Evolutionary conservation across 83 land plant genomes (phyloP).

Genomic region (Picea engelmannii): DNA sequence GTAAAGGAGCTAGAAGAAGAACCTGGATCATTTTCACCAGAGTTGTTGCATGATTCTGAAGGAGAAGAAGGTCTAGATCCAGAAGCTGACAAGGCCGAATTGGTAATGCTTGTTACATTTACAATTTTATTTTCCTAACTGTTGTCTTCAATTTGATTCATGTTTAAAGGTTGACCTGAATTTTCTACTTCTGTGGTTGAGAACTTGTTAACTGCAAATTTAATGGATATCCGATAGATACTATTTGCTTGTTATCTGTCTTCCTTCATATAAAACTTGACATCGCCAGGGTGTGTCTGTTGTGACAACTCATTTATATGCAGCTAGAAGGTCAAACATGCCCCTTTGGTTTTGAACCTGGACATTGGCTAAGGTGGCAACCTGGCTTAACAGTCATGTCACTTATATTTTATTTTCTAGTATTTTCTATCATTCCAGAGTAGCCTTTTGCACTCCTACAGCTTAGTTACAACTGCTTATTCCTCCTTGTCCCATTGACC

Average conservation of each 20-base stretch:
- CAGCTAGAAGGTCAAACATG: not conserved
- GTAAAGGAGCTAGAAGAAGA: slow-evolving; percentile 67
- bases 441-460: too few species aligned
- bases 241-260: not conserved
- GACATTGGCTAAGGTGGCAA: not conserved
- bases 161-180: not conserved
- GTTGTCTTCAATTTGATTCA: slow-evolving; percentile 4
- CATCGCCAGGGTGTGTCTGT: not conserved
- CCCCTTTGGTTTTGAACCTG: not conserved
- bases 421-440: too few species aligned
- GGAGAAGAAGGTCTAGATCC: slow-evolving; percentile 93
- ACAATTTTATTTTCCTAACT: slow-evolving; percentile 2
- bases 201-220: not conserved
- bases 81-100: slow-evolving; percentile 81
- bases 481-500: too few species aligned
- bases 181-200: not conserved
- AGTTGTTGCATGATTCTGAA: slow-evolving; percentile 79
- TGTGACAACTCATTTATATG: not conserved
- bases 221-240: not conserved
- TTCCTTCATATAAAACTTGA: slow-evolving; percentile 7
- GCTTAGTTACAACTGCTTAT: too few species aligned
- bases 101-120: slow-evolving; percentile 44
- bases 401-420: too few species aligned
- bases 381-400: not conserved
- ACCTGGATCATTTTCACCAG: slow-evolving; percentile 94